A percentile compares a stretch with the other conserved stretches of the same genome.
Evolutionary conservation across 73 alveolate species (phyloP).

Genomic region (Blepharisma japonicum): DNA sequence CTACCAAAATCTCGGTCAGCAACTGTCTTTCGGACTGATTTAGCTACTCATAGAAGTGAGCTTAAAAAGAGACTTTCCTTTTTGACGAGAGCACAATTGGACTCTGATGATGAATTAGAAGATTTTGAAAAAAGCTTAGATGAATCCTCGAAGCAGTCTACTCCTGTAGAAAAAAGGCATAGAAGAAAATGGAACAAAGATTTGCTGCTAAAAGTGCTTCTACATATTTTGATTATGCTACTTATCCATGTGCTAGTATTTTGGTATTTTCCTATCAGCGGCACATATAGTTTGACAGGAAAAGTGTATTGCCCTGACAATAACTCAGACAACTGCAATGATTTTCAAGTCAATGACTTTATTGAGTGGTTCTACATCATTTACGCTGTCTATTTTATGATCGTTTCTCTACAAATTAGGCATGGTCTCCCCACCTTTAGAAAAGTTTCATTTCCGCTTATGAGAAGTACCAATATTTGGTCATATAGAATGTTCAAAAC

Average conservation of each 20-base stretch:
- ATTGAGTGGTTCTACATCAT: constrained; percentile 66
- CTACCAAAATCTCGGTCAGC: too few relatives aligned
- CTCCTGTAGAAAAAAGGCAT: too few relatives aligned
- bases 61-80: too few relatives aligned
- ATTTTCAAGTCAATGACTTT: constrained; percentile 29
- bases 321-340: constrained; percentile 37
- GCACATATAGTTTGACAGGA: constrained; percentile 37
- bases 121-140: too few relatives aligned
- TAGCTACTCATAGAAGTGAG: too few relatives aligned
- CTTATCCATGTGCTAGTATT: constrained; percentile 38
- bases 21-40: too few relatives aligned
- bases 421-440: constrained; percentile 86
- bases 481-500: constrained; percentile 53
- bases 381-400: constrained; percentile 69
- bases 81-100: too few relatives aligned
- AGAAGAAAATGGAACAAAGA: neutral
- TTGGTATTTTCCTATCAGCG: constrained; percentile 52
- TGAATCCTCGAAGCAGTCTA: too few relatives aligned
- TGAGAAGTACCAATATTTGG: constrained; percentile 56
- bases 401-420: constrained; percentile 80
- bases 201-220: neutral
- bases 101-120: too few relatives aligned
- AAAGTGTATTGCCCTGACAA: constrained; percentile 35
- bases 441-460: constrained; percentile 70
- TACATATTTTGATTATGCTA: constrained; percentile 28